These are phyloP conservation scores for Schwanniomyces etchellsii DNA, from an alignment of 1,139 yeast species.

Conservation along the genomic window DNA sequence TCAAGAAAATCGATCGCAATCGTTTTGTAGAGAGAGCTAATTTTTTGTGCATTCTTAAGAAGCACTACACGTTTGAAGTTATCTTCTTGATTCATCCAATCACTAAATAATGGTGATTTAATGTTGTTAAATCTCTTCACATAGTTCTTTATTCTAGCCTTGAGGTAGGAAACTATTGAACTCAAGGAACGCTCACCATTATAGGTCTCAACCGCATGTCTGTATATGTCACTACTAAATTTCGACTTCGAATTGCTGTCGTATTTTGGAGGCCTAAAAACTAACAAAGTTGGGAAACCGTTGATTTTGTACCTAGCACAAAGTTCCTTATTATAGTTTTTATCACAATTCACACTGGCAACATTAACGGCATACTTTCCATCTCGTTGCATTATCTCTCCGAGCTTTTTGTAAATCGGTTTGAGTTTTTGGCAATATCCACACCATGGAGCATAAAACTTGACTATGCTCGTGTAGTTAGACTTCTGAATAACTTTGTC, in stretches of 20 bases:
- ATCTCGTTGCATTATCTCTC: constrained; percentile 44
- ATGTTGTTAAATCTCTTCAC: constrained; percentile 45
- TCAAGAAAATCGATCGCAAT: constrained; percentile 69
- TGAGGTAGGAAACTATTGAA: constrained; percentile 52
- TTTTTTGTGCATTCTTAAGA: constrained; percentile 39
- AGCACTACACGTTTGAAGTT: constrained; percentile 30
- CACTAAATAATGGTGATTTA: constrained; percentile 17
- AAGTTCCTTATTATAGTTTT: constrained; percentile 54
- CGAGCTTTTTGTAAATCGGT: constrained; percentile 57
- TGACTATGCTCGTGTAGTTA: constrained; percentile 78
- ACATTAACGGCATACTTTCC: constrained; percentile 59
- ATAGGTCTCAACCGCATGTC: constrained; percentile 63
- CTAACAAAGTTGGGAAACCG: constrained; percentile 79
- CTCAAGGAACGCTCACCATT: constrained; percentile 62
- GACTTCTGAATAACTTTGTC: constrained; percentile 59
- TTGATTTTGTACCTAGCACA: constrained; percentile 64
- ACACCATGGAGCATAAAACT: constrained; percentile 98
- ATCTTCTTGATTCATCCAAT: constrained; percentile 22
- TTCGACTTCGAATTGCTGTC: constrained; percentile 10
- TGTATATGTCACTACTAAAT: no score
- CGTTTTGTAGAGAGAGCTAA: constrained; percentile 63
- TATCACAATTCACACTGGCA: constrained; percentile 86
- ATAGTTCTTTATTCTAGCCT: constrained; percentile 66
- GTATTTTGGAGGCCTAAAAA: constrained; percentile 76
- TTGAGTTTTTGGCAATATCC: constrained; percentile 64